These are phyloP conservation scores for Purpureocillium takamizusanense DNA, from an alignment of 2,329 filamentous ascomycete species.

Conservation along the genomic window DNA sequence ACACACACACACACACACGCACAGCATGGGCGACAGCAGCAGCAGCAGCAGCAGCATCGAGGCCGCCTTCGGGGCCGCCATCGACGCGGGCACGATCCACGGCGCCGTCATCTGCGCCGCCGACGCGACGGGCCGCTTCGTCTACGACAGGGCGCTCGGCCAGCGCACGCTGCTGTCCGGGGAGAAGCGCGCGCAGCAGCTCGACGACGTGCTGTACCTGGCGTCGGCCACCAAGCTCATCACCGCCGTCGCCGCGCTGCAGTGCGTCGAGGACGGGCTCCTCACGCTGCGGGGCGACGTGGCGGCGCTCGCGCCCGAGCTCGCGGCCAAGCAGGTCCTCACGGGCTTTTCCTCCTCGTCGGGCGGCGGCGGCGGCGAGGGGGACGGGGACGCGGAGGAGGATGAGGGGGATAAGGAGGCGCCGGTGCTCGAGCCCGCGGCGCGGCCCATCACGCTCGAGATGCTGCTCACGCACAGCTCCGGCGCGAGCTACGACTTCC, in stretches of 20 bases:
- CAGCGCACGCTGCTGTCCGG: constrained; percentile 28
- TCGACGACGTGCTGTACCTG: constrained; percentile 26
- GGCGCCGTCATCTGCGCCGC: too few species aligned
- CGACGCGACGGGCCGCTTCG: constrained; percentile 19
- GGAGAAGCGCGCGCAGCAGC: constrained; percentile 24
- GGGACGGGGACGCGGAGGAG: too few species aligned
- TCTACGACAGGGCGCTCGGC: constrained; percentile 29
- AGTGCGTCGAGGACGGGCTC: constrained; percentile 43
- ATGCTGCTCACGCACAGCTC: constrained; percentile 44
- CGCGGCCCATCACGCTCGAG: constrained; percentile 34
- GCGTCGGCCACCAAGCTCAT: constrained; percentile 35
- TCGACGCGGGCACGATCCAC: too few species aligned
- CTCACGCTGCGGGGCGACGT: constrained; percentile 37
- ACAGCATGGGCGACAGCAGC: too few species aligned
- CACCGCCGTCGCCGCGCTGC: constrained; percentile 42
- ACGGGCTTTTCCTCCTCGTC: constrained; percentile 34
- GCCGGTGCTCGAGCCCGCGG: constrained; percentile 22
- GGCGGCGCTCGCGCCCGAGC: constrained; percentile 33
- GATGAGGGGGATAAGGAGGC: constrained; percentile 26
- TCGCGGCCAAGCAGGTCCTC: constrained; percentile 37
- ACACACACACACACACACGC: too few species aligned
- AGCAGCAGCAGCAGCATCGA: too few species aligned
- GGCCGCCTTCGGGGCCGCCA: too few species aligned
- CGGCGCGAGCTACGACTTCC: constrained; percentile 36
- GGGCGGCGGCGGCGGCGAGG: too few species aligned